Percentiles rank a stretch among this genome's conserved stretches.
Conservation (phyloP, 2,329 filamentous ascomycete genomes). For the Aspergillus brunneoviolaceus region DNA sequence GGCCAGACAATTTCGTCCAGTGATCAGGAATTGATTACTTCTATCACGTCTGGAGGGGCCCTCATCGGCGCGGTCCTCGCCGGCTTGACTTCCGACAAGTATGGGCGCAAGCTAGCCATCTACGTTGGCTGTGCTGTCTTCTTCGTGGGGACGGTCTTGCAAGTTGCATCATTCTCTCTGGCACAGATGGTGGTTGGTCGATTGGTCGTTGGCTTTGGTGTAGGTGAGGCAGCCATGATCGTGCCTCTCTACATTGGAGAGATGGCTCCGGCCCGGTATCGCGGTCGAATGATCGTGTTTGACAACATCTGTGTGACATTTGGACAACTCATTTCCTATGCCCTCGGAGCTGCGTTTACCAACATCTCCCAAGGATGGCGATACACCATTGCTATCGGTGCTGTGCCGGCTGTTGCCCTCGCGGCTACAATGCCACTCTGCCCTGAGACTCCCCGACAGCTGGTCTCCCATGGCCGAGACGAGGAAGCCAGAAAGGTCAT, state of each 20-base stretch:
- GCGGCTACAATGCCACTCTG: conserved; percentile 46
- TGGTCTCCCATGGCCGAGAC: conserved; percentile 42
- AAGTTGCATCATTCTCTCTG: conserved; percentile 37
- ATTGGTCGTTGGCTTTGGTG: conserved; percentile 51
- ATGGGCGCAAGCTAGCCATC: conserved; percentile 1
- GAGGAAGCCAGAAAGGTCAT: conserved; percentile 42
- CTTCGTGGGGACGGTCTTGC: conserved; percentile 37
- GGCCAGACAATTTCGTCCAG: conserved; percentile 19
- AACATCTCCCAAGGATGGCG: conserved; percentile 50
- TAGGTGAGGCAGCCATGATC: conserved; percentile 50
- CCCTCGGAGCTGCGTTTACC: conserved; percentile 42
- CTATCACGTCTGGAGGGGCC: conserved; percentile 31
- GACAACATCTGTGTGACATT: conserved; percentile 3
- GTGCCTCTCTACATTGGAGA: conserved; percentile 30
- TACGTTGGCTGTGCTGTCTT: conserved; percentile 38
- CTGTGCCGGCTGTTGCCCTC: conserved; percentile 48
- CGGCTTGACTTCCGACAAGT: conserved; percentile 17
- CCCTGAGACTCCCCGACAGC: conserved; percentile 51
- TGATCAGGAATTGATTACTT: too few species aligned
- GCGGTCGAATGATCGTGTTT: conserved; percentile 2
- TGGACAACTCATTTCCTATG: conserved; percentile 4
- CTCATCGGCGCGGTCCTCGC: conserved; percentile 45
- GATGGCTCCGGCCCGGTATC: conserved; percentile 1
- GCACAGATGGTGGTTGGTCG: conserved; percentile 47
- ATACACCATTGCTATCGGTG: conserved; percentile 50